Conservation (phyloP, 495 filamentous ascomycete species). For the Xanthoparmelia taractica region DNA sequence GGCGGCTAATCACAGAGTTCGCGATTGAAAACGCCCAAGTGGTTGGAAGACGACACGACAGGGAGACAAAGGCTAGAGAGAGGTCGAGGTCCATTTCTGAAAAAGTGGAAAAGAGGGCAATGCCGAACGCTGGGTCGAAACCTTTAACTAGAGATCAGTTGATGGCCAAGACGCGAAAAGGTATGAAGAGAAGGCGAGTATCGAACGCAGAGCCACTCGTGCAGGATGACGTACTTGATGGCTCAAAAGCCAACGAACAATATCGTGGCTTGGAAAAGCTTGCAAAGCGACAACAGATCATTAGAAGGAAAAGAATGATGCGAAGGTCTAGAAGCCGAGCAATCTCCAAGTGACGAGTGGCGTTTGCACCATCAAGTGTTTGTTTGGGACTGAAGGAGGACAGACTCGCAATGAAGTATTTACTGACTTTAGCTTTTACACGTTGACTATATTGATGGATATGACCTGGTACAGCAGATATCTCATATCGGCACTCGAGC, state of each 20-base stretch:
- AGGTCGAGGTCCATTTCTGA: conserved; percentile 30
- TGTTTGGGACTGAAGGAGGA: not conserved
- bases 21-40: conserved; percentile 98
- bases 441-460: not conserved
- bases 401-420: not conserved
- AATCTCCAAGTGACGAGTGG: conserved; percentile 17
- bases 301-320: conserved; percentile 58
- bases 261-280: conserved; percentile 44
- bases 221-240: not conserved
- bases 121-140: conserved; percentile 21
- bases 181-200: conserved; percentile 17
- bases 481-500: too few relatives aligned
- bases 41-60: conserved; percentile 65
- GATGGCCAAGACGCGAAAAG: conserved; percentile 29
- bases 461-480: not conserved
- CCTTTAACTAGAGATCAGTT: conserved; percentile 18
- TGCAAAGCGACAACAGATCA: conserved; percentile 56
- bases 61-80: conserved; percentile 54
- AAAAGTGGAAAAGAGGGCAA: conserved; percentile 22
- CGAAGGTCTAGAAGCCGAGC: conserved; percentile 44
- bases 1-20: conserved; percentile 91
- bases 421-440: not conserved
- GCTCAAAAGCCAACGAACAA: not conserved
- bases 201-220: not conserved
- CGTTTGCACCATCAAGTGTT: conserved; percentile 1